Evolutionary conservation across 2,329 filamentous ascomycete species (phyloP).

Genomic region (Metarhizium guizhouense): DNA sequence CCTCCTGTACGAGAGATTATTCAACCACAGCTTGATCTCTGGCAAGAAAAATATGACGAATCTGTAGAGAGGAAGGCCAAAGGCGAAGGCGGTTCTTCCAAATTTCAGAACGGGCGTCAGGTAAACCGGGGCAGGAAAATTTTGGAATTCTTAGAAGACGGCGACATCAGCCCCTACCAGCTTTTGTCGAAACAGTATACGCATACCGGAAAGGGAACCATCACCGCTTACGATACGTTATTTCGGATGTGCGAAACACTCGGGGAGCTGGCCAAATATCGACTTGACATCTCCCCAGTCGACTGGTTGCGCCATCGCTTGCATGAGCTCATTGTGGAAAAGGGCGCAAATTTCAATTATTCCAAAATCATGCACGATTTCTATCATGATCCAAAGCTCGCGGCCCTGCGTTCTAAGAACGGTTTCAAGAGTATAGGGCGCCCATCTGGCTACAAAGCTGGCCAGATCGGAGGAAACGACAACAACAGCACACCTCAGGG

Average conservation of each 20-base stretch:
- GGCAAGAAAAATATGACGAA: conserved; percentile 37
- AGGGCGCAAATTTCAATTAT: conserved; percentile 41
- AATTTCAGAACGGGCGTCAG: conserved; percentile 46
- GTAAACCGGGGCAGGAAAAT: conserved; percentile 45
- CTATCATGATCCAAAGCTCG: conserved; percentile 46
- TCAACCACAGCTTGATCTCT: conserved; percentile 33
- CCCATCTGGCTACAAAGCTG: conserved; percentile 37
- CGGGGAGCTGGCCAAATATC: conserved; percentile 43
- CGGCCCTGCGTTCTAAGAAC: conserved; percentile 38
- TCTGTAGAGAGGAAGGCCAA: conserved; percentile 22
- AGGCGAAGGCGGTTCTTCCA: conserved; percentile 28
- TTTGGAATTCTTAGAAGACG: conserved; percentile 41
- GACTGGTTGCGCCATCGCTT: conserved; percentile 51
- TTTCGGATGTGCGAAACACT: conserved; percentile 46
- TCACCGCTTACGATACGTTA: conserved; percentile 46
- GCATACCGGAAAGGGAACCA: conserved; percentile 27
- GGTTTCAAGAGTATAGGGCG: conserved; percentile 50
- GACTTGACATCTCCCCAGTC: conserved; percentile 41
- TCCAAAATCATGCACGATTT: conserved; percentile 42
- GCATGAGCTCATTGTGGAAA: conserved; percentile 34
- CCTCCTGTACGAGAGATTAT: conserved; percentile 34
- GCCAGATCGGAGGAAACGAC: conserved; percentile 7
- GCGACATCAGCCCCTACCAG: conserved; percentile 48
- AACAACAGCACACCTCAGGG: conserved; percentile 13
- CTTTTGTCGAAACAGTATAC: conserved; percentile 44